Evolutionary conservation across 352 stramenopile species (phyloP).

Genomic region (Phytophthora sansomeana): DNA sequence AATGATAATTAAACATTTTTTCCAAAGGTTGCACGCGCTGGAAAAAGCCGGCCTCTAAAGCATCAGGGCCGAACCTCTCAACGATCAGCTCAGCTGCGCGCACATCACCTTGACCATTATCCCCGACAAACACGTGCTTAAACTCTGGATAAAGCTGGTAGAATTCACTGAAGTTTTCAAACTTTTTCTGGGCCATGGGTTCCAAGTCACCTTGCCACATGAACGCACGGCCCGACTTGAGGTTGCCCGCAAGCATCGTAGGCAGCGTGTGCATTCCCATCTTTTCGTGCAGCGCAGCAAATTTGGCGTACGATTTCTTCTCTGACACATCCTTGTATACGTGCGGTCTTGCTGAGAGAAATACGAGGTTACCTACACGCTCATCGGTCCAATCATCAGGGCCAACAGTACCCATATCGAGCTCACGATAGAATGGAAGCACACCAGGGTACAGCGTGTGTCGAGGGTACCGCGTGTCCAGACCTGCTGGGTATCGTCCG

Average conservation of each 20-base stretch:
- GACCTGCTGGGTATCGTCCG: constrained; percentile 95
- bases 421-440: constrained; percentile 97
- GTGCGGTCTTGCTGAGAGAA: constrained; percentile 97
- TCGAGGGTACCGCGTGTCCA: constrained; percentile 94
- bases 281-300: constrained; percentile 92
- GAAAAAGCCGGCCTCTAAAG: constrained; percentile 89
- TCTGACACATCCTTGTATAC: constrained; percentile 99
- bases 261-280: constrained; percentile 96
- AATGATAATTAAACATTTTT: constrained; percentile 86
- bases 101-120: constrained; percentile 97
- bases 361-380: constrained; percentile 97
- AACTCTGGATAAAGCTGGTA: constrained; percentile 99
- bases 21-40: constrained; percentile 90
- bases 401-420: constrained; percentile 95
- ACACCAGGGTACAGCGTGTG: constrained; percentile 97
- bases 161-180: constrained; percentile 94
- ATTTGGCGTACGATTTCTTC: constrained; percentile 97
- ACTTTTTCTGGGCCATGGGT: constrained; percentile 98
- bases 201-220: constrained; percentile 97
- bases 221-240: constrained; percentile 94
- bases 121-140: constrained; percentile 97
- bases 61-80: constrained; percentile 71
- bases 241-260: constrained; percentile 94
- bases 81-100: constrained; percentile 92
- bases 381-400: constrained; percentile 90